Evolutionary conservation across 768 basidiomycete species (phyloP), one percentile per base, ranked within the genome.

Genomic region (Suillus tomentosus): DNA sequence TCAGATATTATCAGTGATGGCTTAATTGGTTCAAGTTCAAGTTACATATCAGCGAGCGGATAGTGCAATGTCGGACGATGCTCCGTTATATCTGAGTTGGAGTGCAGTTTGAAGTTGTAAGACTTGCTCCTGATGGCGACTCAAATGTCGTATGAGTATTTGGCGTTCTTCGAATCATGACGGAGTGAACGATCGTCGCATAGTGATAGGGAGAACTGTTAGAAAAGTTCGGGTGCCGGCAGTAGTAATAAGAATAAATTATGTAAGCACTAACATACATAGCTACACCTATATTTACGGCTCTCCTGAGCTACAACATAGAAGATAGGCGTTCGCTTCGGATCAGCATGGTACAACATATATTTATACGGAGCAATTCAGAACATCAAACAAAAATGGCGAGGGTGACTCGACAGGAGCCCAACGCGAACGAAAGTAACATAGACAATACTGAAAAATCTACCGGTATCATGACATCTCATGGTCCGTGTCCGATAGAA

Each of bases 391-490:
- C 9, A 34, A 31, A 19, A 31, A 19, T 54, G 45, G 45, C n/a
- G 10, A 22, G 11, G n/a, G n/a, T n/a, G 10, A 11, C n/a, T 47
- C n/a, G 11, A 47, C n/a, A 22, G 47, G 22, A 22, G n/a, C 47
- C n/a, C n/a, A 47, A 22, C 5, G n/a, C 24, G 27, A 27, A 27
- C 14, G 65, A 72, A 62, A 73, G 63, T 65, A 64, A 69, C 47
- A 54, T 65, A 37, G 56, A 59, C 10, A 27, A 58, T 22, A 37
- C n/a, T 43, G 40, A 15, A 62, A 37, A 69, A 65, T 43, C 43
- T 45, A 7, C 43, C 15, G 40, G 61, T 62, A 51, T 81, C 79
- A 89, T 72, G 84, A 79, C 87, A 89, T 89, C 62, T 91, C 91
- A 36, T 92, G 94, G 72, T 95, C 42, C 0, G 42, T 43, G 42